Base-by-base conservation (phyloP, 495 filamentous ascomycete species). In the Aspergillus campestris region DNA sequence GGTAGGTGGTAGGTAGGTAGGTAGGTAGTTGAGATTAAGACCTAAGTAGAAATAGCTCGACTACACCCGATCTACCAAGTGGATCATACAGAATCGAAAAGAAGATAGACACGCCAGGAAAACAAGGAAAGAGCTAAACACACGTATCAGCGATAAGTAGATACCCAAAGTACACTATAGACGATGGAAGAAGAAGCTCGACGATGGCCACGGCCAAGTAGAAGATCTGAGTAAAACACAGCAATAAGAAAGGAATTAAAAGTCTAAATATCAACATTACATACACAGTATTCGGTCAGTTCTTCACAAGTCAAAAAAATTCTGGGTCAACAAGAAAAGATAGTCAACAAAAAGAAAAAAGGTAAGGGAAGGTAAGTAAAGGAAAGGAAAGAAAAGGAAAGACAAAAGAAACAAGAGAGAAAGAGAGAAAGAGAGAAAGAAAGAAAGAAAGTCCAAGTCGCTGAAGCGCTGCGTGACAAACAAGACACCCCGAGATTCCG, bases 311-410 rank as follows among this genome's bases (percentile, higher is more conserved):
- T 24, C 18, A 24, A 24, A 24, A 24, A 24, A n/a, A n/a, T n/a
- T 24, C 18, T 24, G 18, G 18, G 18, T 2, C 18, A 24, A 24
- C 18, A 24, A 24, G 4, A 24, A 24, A 4, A 24, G 4, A 24
- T 2, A n/a, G 50, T 47, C 24, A 53, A 42, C 14, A 44, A 31
- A 34, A 40, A 34, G 28, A 48, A 40, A 37, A 43, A 40, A 27
- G 11, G 34, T 29, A 46, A 31, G 18, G 37, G 31, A 12, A 40
- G 37, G 38, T 40, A 42, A 38, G 28, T 28, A 13, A 42, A 42
- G 34, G 37, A 37, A 2, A 9, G 18, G 2, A 13, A 37, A 37
- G 5, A 5, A 13, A 37, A 37, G 6, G 18, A 37, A 37, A 34
- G 12, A 34, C 9, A 34, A 2, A 34, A 13, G 10, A 34, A 34